These are phyloP conservation scores for Nowakowskiella sp. DNA, from an alignment of 192 early-diverging fungal species.

Conservation along the genomic window DNA sequence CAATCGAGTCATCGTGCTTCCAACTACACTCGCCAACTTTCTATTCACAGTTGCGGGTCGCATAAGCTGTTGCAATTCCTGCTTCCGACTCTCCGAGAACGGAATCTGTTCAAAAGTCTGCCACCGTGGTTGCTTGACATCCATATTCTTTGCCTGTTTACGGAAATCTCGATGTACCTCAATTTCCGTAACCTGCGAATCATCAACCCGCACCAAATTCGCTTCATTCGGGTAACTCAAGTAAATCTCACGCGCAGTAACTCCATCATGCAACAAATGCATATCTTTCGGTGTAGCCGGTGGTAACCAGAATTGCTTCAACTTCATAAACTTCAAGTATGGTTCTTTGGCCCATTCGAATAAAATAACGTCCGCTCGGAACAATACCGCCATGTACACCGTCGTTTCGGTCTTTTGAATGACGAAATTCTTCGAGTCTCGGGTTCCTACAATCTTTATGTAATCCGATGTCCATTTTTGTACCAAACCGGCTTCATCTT, in stretches of 20 bases:
- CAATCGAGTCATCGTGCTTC: slow-evolving; percentile 7
- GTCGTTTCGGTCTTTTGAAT: slow-evolving; percentile 48
- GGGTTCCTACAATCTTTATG: slow-evolving; percentile 51
- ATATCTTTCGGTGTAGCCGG: slow-evolving; percentile 53
- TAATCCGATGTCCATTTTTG: slow-evolving; percentile 44
- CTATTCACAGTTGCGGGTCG: slow-evolving; percentile 40
- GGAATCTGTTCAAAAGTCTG: slow-evolving; percentile 52
- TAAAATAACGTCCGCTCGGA: slow-evolving; percentile 42
- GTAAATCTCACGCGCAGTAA: slow-evolving; percentile 44
- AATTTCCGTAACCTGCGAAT: slow-evolving; percentile 42
- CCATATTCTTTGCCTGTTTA: slow-evolving; percentile 17
- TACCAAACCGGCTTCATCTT: slow-evolving; percentile 38
- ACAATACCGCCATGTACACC: slow-evolving; percentile 42
- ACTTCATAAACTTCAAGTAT: slow-evolving; percentile 58
- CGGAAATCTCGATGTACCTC: slow-evolving; percentile 44
- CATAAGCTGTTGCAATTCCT: slow-evolving; percentile 24
- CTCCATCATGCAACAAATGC: slow-evolving; percentile 47
- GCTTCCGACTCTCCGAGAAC: slow-evolving; percentile 37
- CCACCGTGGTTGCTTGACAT: slow-evolving; percentile 32
- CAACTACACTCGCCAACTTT: slow-evolving; percentile 44
- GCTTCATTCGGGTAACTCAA: slow-evolving; percentile 46
- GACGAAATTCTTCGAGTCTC: slow-evolving; percentile 41
- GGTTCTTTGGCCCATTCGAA: slow-evolving; percentile 61
- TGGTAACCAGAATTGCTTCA: slow-evolving; percentile 54
- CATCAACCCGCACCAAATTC: slow-evolving; percentile 44